Percentiles rank a stretch among this genome's conserved stretches.
phyloP scores from a whole-genome alignment of 1,284 basidiomycete genomes.

The Sanghuangporus weigelae region DNA sequence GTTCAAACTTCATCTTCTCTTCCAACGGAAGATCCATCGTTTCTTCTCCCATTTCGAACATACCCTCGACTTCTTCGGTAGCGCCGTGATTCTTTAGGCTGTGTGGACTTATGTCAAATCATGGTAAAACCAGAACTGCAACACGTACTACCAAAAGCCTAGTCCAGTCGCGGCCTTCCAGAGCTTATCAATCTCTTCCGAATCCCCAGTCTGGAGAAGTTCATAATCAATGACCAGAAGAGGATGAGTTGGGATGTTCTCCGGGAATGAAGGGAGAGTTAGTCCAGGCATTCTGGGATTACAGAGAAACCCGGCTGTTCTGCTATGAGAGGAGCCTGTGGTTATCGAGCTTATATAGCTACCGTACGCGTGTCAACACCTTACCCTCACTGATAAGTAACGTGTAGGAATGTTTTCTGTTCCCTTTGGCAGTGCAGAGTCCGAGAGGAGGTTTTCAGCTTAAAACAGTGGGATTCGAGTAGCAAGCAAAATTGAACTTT shows the following conservation, averaged over 20 bases:
- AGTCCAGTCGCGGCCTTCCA: slow-evolving; percentile 48
- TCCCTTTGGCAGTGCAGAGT: no score
- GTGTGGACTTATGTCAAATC: neutral
- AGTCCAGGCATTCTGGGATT: slow-evolving; percentile 11
- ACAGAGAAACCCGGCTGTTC: no score
- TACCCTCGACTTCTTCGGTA: slow-evolving; percentile 44
- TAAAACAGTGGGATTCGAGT: no score
- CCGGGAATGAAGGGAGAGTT: slow-evolving; percentile 39
- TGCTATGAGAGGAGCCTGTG: no score
- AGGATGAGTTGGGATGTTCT: slow-evolving; percentile 36
- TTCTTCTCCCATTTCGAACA: slow-evolving; percentile 57
- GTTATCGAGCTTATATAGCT: no score
- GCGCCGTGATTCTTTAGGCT: slow-evolving; percentile 61
- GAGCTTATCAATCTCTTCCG: slow-evolving; percentile 36
- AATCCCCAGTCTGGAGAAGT: slow-evolving; percentile 33
- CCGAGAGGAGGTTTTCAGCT: no score
- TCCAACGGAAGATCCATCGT: slow-evolving; percentile 53
- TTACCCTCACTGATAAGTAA: no score
- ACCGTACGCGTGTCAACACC: no score
- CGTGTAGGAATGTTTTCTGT: no score
- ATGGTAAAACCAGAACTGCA: neutral
- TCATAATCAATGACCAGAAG: slow-evolving; percentile 48
- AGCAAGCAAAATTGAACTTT: no score
- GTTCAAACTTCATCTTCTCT: slow-evolving; percentile 61
- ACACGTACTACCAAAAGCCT: slow-evolving; percentile 52